Evolutionary conservation across 257 asterid species (phyloP).

Genomic region (Forsythia viridissima): DNA sequence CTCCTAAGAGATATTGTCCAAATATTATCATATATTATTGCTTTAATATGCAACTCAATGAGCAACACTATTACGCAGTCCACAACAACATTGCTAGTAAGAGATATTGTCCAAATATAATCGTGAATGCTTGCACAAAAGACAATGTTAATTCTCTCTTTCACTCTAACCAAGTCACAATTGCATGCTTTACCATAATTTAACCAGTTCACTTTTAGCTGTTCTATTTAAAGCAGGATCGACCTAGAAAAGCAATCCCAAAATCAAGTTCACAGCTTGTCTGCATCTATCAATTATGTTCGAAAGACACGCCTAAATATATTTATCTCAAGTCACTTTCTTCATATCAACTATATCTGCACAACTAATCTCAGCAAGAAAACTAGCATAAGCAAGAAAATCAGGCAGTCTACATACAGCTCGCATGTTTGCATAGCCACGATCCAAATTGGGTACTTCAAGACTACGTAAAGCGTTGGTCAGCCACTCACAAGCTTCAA

Average conservation of each 20-base stretch:
- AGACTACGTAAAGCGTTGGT: constrained; percentile 65
- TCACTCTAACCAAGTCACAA: background rate
- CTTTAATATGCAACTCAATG: background rate
- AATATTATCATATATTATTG: constrained; percentile 15
- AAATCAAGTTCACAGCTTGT: constrained; percentile 20
- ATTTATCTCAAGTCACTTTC: constrained; percentile 11
- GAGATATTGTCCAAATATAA: no score
- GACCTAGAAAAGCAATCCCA: constrained; percentile 3
- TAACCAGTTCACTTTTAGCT: background rate
- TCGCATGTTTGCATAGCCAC: constrained; percentile 63
- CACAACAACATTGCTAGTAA: background rate
- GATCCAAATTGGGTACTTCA: constrained; percentile 83
- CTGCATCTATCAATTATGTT: background rate
- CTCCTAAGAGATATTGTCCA: constrained; percentile 13
- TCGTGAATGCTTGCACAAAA: constrained; percentile 1
- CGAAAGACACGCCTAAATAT: background rate
- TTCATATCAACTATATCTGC: constrained; percentile 4
- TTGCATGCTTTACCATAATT: background rate
- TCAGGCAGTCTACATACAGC: constrained; percentile 60
- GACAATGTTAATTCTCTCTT: background rate
- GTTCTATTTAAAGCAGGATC: background rate
- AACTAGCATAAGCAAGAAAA: constrained; percentile 11
- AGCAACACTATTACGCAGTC: background rate
- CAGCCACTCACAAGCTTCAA: constrained; percentile 97
- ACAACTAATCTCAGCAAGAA: background rate